Evolutionary conservation across 768 basidiomycete species (phyloP).

Genomic region (Sporobolomyces roseus): DNA sequence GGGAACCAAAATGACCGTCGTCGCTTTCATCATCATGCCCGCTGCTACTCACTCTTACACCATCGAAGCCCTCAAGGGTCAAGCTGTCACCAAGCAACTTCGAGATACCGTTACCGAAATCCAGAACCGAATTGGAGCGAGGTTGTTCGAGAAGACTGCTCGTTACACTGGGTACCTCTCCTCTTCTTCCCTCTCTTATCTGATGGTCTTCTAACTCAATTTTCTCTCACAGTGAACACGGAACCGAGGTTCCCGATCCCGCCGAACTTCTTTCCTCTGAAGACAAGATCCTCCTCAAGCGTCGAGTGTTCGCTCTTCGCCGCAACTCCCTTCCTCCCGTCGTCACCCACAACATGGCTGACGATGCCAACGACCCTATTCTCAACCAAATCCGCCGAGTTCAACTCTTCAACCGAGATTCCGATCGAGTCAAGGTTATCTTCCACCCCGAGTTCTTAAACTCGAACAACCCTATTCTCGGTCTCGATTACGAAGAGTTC

Average conservation of each 20-base stretch:
- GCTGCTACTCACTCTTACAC: slow-evolving; percentile 94
- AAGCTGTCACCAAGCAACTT: slow-evolving; percentile 94
- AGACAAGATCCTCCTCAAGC: slow-evolving; percentile 89
- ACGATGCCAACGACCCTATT: slow-evolving; percentile 87
- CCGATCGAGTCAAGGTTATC: slow-evolving; percentile 91
- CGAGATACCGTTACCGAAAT: slow-evolving; percentile 94
- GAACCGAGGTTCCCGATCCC: slow-evolving; percentile 65
- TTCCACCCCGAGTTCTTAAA: slow-evolving; percentile 99
- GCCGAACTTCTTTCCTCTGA: slow-evolving; percentile 77
- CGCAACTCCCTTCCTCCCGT: slow-evolving; percentile 91
- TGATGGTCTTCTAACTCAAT: neutral
- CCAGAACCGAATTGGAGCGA: slow-evolving; percentile 82
- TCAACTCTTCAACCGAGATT: slow-evolving; percentile 79
- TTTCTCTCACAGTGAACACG: slow-evolving; percentile 60
- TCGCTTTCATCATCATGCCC: slow-evolving; percentile 99
- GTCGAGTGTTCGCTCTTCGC: slow-evolving; percentile 92
- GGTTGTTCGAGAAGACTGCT: slow-evolving; percentile 90
- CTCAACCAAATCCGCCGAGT: slow-evolving; percentile 91
- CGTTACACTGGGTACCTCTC: slow-evolving; percentile 75
- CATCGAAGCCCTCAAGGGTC: slow-evolving; percentile 91
- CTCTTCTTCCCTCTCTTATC: neutral
- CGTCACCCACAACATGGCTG: slow-evolving; percentile 98
- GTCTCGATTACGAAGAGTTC: slow-evolving; percentile 98
- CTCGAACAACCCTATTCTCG: slow-evolving; percentile 93
- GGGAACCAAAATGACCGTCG: slow-evolving; percentile 74